Evolutionary conservation across 306 rosid species (phyloP).

Genomic region (Quercus cerris): DNA sequence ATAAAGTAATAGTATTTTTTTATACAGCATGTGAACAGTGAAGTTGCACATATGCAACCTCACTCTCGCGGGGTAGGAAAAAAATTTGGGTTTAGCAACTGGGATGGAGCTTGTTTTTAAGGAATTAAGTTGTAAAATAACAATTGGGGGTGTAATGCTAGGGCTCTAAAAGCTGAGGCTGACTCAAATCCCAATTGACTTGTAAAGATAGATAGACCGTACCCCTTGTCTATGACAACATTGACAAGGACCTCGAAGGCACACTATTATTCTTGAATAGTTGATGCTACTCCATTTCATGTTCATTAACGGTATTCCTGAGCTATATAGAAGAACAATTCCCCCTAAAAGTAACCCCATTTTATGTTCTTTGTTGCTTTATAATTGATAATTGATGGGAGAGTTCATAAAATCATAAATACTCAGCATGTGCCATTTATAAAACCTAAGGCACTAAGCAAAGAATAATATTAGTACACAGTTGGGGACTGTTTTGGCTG

Average conservation of each 20-base stretch:
- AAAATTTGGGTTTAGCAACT: too few relatives aligned
- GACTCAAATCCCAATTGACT: too few relatives aligned
- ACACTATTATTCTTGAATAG: neutral
- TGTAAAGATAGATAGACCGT: neutral
- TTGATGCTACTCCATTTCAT: too few relatives aligned
- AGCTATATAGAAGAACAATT: constrained; percentile 14
- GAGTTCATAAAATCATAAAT: neutral
- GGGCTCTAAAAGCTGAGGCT: too few relatives aligned
- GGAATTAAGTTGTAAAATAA: too few relatives aligned
- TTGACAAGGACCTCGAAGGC: neutral
- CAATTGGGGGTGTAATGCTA: too few relatives aligned
- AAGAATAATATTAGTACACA: neutral
- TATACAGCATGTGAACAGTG: too few relatives aligned
- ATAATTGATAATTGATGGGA: neutral
- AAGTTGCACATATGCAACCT: too few relatives aligned
- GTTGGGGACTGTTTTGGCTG: neutral
- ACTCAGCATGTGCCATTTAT: constrained; percentile 1
- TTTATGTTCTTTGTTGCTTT: neutral
- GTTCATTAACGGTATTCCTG: neutral
- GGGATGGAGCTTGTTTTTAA: too few relatives aligned
- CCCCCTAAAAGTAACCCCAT: neutral
- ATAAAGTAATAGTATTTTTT: too few relatives aligned
- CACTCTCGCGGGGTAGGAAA: too few relatives aligned
- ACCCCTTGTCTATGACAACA: neutral
- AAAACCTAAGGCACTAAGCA: neutral